phyloP scores from a whole-genome alignment of 2,329 filamentous ascomycete genomes.

The Fusarium chaquense region DNA sequence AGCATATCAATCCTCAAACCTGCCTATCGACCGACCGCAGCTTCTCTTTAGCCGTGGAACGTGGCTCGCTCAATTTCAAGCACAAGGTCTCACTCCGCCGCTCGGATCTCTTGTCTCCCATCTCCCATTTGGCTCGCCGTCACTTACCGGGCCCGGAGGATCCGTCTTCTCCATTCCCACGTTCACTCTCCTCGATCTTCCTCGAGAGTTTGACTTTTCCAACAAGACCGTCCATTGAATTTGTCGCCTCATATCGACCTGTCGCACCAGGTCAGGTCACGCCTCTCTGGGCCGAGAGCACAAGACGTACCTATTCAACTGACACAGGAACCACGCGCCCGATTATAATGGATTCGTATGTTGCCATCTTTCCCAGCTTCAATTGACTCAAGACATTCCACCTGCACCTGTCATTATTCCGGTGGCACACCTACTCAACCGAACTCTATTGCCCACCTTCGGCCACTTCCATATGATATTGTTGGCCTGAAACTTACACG shows the following conservation, averaged over 20 bases:
- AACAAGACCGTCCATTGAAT: constrained; percentile 18
- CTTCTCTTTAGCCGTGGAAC: constrained; percentile 26
- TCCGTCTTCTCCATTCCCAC: constrained; percentile 34
- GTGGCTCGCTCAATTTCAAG: constrained; percentile 39
- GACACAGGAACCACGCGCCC: constrained; percentile 41
- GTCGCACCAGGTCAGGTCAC: constrained; percentile 45
- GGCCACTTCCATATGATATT: constrained; percentile 12
- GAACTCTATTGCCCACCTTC: constrained; percentile 33
- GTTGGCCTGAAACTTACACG: constrained; percentile 33
- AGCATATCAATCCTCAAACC: constrained; percentile 37
- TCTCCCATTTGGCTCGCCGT: constrained; percentile 36
- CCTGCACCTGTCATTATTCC: constrained; percentile 12
- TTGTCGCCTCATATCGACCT: constrained; percentile 31
- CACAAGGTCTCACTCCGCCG: constrained; percentile 26
- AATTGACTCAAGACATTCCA: constrained; percentile 35
- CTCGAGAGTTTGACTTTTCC: constrained; percentile 15
- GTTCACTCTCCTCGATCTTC: constrained; percentile 15
- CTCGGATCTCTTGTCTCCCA: constrained; percentile 21
- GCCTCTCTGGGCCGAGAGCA: constrained; percentile 44
- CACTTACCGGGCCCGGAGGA: constrained; percentile 34
- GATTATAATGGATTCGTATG: constrained; percentile 51
- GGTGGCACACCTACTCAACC: constrained; percentile 11
- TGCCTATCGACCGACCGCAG: constrained; percentile 9
- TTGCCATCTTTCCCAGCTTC: constrained; percentile 30
- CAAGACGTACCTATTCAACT: constrained; percentile 43